Percentiles rank a stretch among this genome's conserved stretches.
Conservation (phyloP, 345 rosid genomes). For the Streptanthus diversifolius region DNA sequence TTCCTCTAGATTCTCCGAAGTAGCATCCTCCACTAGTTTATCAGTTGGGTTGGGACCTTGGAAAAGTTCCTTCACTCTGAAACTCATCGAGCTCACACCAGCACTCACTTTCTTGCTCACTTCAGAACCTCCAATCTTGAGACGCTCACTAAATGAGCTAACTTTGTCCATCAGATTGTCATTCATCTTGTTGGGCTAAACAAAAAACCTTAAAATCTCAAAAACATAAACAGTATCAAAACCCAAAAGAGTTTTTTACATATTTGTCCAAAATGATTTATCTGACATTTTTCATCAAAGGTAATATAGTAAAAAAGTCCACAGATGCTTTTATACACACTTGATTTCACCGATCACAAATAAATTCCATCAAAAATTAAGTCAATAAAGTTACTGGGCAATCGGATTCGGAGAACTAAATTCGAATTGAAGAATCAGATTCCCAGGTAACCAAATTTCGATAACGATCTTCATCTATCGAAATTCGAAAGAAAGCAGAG, state of each 20-base stretch:
- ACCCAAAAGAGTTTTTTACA: too few species aligned
- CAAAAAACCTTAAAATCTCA: conserved; percentile 3
- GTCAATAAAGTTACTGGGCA: neutral
- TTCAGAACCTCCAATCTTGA: conserved; percentile 87
- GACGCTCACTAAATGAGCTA: conserved; percentile 80
- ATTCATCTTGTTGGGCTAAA: conserved; percentile 49
- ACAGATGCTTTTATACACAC: neutral
- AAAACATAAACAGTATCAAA: neutral
- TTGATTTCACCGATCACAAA: neutral
- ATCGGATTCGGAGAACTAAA: too few species aligned
- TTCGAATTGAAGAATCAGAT: neutral
- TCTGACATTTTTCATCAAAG: neutral
- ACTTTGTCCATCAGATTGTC: conserved; percentile 89
- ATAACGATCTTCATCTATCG: neutral
- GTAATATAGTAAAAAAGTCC: too few species aligned
- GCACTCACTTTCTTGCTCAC: conserved; percentile 66
- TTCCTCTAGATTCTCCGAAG: conserved; percentile 73
- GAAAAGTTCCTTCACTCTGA: conserved; percentile 82
- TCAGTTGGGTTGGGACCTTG: conserved; percentile 87
- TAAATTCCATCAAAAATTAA: neutral
- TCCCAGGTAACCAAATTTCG: neutral
- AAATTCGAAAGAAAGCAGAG: neutral
- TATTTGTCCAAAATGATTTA: too few species aligned
- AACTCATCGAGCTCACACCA: conserved; percentile 91
- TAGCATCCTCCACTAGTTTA: conserved; percentile 83